Percentiles rank a stretch among this genome's conserved stretches.
phyloP scores from a whole-genome alignment of 2,329 filamentous ascomycete species.

The Helminthosporium solani region DNA sequence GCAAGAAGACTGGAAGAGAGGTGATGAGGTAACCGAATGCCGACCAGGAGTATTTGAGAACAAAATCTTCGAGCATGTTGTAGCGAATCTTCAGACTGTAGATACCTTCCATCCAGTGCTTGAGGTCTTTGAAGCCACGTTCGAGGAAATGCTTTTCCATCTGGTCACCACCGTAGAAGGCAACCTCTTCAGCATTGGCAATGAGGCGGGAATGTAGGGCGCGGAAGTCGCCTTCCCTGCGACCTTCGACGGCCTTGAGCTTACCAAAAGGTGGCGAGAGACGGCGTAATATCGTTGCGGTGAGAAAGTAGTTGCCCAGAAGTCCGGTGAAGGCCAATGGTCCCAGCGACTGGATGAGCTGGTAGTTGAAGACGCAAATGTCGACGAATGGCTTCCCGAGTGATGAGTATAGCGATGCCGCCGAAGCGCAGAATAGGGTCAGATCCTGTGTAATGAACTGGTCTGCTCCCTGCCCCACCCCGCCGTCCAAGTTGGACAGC shows the following conservation, averaged over 20 bases:
- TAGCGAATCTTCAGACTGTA: conserved; percentile 97
- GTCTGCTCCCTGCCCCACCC: conserved; percentile 86
- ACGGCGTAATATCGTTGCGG: conserved; percentile 82
- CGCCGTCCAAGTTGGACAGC: conserved; percentile 86
- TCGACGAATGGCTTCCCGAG: conserved; percentile 98
- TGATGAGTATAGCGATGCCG: conserved; percentile 90
- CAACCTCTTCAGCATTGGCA: conserved; percentile 95
- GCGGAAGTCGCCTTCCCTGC: conserved; percentile 92
- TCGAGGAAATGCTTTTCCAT: conserved; percentile 94
- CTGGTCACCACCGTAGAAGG: conserved; percentile 93
- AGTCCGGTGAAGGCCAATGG: conserved; percentile 84
- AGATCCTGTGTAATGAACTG: conserved; percentile 98
- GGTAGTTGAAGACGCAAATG: conserved; percentile 95
- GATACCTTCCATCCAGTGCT: conserved; percentile 97
- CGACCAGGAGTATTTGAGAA: conserved; percentile 98
- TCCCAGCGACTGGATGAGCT: conserved; percentile 87
- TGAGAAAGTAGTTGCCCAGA: conserved; percentile 89
- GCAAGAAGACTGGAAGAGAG: conserved; percentile 89
- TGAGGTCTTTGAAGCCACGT: conserved; percentile 87
- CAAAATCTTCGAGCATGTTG: conserved; percentile 98
- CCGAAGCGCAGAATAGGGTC: conserved; percentile 89
- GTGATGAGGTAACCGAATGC: conserved; percentile 94
- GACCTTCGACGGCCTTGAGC: conserved; percentile 91
- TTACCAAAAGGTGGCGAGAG: conserved; percentile 96
- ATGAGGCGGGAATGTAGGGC: conserved; percentile 88